These are phyloP conservation scores for Gomphus sp. DNA, from an alignment of 1,284 basidiomycete species.

Conservation along the genomic window DNA sequence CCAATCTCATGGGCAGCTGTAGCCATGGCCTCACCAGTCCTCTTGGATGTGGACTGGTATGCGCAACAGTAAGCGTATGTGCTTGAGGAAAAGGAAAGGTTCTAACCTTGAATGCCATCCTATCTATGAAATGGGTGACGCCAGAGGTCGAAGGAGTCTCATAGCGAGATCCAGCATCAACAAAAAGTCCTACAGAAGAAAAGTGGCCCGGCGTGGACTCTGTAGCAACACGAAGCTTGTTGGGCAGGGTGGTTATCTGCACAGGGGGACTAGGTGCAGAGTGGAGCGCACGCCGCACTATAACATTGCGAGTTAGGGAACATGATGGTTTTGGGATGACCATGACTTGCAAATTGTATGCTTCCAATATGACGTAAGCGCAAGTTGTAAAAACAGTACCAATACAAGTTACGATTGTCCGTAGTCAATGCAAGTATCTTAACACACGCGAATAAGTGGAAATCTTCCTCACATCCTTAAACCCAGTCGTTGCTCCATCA, in stretches of 20 bases:
- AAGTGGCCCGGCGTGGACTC: slow-evolving; percentile 92
- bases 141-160: slow-evolving; percentile 74
- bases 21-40: slow-evolving; percentile 65
- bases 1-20: slow-evolving; percentile 79
- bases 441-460: neutral
- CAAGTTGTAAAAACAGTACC: neutral
- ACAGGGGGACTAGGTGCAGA: slow-evolving; percentile 21
- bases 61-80: neutral
- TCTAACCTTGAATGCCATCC: slow-evolving; percentile 92
- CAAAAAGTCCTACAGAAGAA: slow-evolving; percentile 86
- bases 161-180: slow-evolving; percentile 92
- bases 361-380: neutral
- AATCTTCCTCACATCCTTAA: neutral
- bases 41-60: slow-evolving; percentile 32
- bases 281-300: slow-evolving; percentile 5
- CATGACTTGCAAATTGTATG: neutral
- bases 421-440: neutral
- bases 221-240: slow-evolving; percentile 88
- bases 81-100: neutral
- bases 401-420: neutral
- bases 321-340: slow-evolving; percentile 2
- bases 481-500: neutral
- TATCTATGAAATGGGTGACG: slow-evolving; percentile 86
- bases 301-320: neutral
- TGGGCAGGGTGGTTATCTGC: slow-evolving; percentile 80